A percentile compares a stretch with the other conserved stretches of the same genome.
phyloP scores from a whole-genome alignment of 495 filamentous ascomycete species.

The Talaromyces wortmannii region DNA sequence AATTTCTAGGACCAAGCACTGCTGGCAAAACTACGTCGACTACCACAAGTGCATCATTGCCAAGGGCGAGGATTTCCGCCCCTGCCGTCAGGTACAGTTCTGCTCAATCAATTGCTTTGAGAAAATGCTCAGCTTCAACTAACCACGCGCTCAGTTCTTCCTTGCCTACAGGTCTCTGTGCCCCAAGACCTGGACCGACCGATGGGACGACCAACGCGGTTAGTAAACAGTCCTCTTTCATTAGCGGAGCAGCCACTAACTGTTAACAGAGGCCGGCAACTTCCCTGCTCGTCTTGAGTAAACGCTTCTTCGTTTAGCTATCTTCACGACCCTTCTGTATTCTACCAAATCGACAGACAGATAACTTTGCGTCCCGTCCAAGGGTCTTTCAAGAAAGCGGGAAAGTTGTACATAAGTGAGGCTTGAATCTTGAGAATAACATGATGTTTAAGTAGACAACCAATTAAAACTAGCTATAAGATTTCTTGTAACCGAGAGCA shows the following conservation, averaged over 20 bases:
- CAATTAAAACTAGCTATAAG: not conserved
- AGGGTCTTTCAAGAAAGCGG: not conserved
- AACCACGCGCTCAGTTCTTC: constrained; percentile 60
- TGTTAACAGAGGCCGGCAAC: constrained; percentile 72
- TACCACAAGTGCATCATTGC: constrained; percentile 99
- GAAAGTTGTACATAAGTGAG: constrained; percentile 5
- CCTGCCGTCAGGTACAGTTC: constrained; percentile 80
- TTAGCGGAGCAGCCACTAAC: not conserved
- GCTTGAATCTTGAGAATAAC: not conserved
- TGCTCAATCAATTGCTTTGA: not conserved
- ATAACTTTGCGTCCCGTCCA: not conserved
- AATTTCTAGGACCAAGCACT: constrained; percentile 62
- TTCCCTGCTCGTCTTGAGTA: constrained; percentile 63
- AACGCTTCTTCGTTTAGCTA: constrained; percentile 17
- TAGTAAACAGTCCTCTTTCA: constrained; percentile 26
- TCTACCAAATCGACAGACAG: constrained; percentile 6
- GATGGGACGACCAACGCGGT: constrained; percentile 98
- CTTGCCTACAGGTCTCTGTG: constrained; percentile 94
- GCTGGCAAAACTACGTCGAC: constrained; percentile 99
- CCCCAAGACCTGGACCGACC: constrained; percentile 87
- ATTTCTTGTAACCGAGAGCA: too few species aligned
- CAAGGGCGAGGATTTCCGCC: constrained; percentile 98
- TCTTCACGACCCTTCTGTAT: constrained; percentile 15
- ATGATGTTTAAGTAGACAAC: not conserved
- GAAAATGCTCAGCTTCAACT: not conserved